These are phyloP conservation scores for Barnettozyma pratensis DNA, from an alignment of 805 yeast species.

Conservation along the genomic window DNA sequence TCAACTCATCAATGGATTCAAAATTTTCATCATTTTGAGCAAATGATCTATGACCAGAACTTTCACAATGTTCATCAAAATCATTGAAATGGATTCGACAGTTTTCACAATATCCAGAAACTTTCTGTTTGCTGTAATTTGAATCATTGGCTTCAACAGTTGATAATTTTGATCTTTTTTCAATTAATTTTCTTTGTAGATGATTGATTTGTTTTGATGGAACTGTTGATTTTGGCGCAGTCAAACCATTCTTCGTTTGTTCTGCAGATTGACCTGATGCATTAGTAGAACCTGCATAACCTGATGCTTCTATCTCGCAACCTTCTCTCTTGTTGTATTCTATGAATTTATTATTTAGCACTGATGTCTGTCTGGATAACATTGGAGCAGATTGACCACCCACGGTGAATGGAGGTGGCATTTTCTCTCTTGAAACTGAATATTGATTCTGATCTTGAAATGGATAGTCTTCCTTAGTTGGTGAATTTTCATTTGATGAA, in stretches of 20 bases:
- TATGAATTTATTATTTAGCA: constrained; percentile 15
- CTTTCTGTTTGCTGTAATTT: constrained; percentile 20
- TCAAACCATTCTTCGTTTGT: constrained; percentile 50
- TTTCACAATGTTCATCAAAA: constrained; percentile 67
- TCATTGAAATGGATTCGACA: constrained; percentile 80
- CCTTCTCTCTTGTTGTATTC: constrained; percentile 27
- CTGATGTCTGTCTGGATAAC: constrained; percentile 19
- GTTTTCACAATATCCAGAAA: constrained; percentile 88
- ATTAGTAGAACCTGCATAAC: constrained; percentile 41
- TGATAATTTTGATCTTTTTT: constrained; percentile 14
- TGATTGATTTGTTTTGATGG: constrained; percentile 47
- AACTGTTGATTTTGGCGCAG: constrained; percentile 54
- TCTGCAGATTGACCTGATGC: constrained; percentile 23
- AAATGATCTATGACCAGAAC: constrained; percentile 70
- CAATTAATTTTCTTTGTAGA: constrained; percentile 38
- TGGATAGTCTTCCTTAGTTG: not conserved
- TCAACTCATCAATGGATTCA: constrained; percentile 68
- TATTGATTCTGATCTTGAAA: not conserved
- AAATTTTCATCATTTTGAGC: constrained; percentile 72
- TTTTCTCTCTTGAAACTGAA: not conserved
- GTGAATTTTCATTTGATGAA: constrained; percentile 3
- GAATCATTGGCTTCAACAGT: constrained; percentile 11
- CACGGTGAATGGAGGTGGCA: constrained; percentile 19
- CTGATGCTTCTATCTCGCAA: constrained; percentile 59
- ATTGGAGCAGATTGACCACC: constrained; percentile 2